These are phyloP conservation scores for Talaromyces ruber DNA, from an alignment of 495 filamentous ascomycete genomes.

Conservation along the genomic window DNA sequence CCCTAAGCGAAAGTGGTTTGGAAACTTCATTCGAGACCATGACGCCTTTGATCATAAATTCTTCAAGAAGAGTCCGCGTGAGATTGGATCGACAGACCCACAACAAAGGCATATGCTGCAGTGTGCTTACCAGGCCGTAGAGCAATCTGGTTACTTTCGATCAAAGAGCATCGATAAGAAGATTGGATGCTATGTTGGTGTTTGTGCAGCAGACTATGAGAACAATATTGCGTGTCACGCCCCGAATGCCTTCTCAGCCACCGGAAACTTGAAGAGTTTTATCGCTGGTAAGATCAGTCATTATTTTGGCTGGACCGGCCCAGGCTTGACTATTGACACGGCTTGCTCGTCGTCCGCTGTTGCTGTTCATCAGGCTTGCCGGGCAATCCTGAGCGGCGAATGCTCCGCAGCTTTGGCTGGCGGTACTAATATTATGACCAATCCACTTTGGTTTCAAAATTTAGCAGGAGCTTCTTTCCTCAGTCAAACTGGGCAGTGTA, in stretches of 20 bases:
- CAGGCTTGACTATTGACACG: constrained; percentile 34
- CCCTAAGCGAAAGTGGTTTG: constrained; percentile 30
- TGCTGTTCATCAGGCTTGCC: constrained; percentile 30
- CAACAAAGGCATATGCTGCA: constrained; percentile 44
- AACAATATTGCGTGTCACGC: constrained; percentile 27
- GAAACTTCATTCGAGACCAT: constrained; percentile 34
- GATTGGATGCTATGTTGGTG: constrained; percentile 29
- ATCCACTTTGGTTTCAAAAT: constrained; percentile 25
- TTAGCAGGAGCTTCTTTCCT: constrained; percentile 28
- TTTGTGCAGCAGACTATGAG: constrained; percentile 16
- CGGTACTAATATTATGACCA: constrained; percentile 35
- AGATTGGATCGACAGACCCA: constrained; percentile 41
- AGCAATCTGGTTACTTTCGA: constrained; percentile 33
- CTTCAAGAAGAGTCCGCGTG: constrained; percentile 39
- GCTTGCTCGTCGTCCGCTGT: constrained; percentile 38
- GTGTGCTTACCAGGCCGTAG: constrained; percentile 38
- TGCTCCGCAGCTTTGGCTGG: constrained; percentile 30
- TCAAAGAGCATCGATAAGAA: constrained; percentile 1
- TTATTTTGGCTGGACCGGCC: constrained; percentile 43
- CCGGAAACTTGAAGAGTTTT: constrained; percentile 25
- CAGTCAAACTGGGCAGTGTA: constrained; percentile 43
- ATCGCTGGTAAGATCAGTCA: constrained; percentile 27
- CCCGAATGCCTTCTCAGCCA: constrained; percentile 29
- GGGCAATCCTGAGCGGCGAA: constrained; percentile 26
- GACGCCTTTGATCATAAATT: constrained; percentile 46